Base-by-base conservation (phyloP, 1,284 basidiomycete genomes). In the Apiotrichum sp. region DNA sequence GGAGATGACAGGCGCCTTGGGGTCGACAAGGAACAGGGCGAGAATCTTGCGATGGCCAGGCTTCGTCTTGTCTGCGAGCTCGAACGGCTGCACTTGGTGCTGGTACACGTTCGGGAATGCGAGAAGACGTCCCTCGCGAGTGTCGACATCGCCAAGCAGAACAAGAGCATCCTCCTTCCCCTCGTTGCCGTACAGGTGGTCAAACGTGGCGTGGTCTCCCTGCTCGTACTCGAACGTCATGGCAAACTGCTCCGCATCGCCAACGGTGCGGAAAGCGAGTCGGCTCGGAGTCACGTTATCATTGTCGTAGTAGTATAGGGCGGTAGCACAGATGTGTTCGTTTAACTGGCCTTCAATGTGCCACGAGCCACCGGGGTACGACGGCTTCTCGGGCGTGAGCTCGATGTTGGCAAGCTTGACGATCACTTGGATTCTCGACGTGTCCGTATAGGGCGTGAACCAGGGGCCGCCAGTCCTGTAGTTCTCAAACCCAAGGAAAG, bases 1-100 rank as follows among this genome's bases (percentile, higher is more conserved):
- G 3, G 51, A 48, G 31, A 54, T 31, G 39, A 58, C 43, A 1
- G 52, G 53, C 10, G 51, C 46, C 1, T 2, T 32, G n/a, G 56
- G 59, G 42, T 56, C 59, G 38, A 61, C 56, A 34, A 61, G 52
- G 56, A 61, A 61, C 16, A 61, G 45, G 7, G 56, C 59, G 8
- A 58, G 47, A 14, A 61, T 61, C 56, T 61, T 61, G 48, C 56
- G 53, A 52, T 61, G 59, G 6, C 59, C 59, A 0, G 43, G 34
- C 38, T 34, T 33, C 14, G 42, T 51, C 41, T 45, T 49, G 54
- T 61, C 59, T 2, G 34, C 34, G 2, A 36, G 35, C 34, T 46
- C 48, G 40, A 49, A 51, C n/a, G 29, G 29, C 4, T 32, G 6
- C 11, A 53, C 48, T 32, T 43, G 47, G n/a, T 50, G 47, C 36